A percentile compares a stretch with the other conserved stretches of the same genome.
phyloP scores from a whole-genome alignment of 495 filamentous ascomycete species.

The Monascus purpureus region DNA sequence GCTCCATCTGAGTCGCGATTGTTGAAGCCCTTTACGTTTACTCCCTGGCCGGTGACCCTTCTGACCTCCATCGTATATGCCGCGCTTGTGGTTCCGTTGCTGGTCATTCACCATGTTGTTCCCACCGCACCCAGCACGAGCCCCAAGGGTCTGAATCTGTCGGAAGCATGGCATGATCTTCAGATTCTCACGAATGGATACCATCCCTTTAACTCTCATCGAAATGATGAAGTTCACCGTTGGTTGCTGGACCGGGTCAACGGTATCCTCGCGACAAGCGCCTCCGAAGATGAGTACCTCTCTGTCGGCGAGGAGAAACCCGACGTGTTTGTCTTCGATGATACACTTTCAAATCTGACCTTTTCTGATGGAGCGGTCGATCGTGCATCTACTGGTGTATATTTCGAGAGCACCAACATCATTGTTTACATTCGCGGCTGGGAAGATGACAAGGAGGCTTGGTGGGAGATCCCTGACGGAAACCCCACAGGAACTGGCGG shows the following conservation, averaged over 20 bases:
- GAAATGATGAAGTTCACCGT: slow-evolving; percentile 65
- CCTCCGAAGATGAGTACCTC: slow-evolving; percentile 5
- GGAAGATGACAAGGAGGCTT: slow-evolving; percentile 50
- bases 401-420: slow-evolving; percentile 89
- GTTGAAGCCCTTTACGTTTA: slow-evolving; percentile 47
- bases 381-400: slow-evolving; percentile 29
- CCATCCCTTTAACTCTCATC: slow-evolving; percentile 76
- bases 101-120: slow-evolving; percentile 61
- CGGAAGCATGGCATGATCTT: slow-evolving; percentile 79
- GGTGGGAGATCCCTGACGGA: slow-evolving; percentile 41
- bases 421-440: slow-evolving; percentile 79
- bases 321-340: slow-evolving; percentile 58
- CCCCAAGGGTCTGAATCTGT: slow-evolving; percentile 53
- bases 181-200: slow-evolving; percentile 57
- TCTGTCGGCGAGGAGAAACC: slow-evolving; percentile 14
- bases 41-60: slow-evolving; percentile 55
- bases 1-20: slow-evolving; percentile 14
- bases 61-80: slow-evolving; percentile 57
- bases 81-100: slow-evolving; percentile 51
- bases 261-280: slow-evolving; percentile 48
- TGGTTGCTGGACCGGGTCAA: slow-evolving; percentile 64
- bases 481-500: slow-evolving; percentile 49
- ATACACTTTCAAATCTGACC: slow-evolving; percentile 69
- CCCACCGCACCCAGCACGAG: slow-evolving; percentile 51
- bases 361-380: slow-evolving; percentile 16